A percentile compares a stretch with the other conserved stretches of the same genome.
Evolutionary conservation across 2,329 filamentous ascomycete genomes (phyloP).

Genomic region (Trichoderma koningiopsis): DNA sequence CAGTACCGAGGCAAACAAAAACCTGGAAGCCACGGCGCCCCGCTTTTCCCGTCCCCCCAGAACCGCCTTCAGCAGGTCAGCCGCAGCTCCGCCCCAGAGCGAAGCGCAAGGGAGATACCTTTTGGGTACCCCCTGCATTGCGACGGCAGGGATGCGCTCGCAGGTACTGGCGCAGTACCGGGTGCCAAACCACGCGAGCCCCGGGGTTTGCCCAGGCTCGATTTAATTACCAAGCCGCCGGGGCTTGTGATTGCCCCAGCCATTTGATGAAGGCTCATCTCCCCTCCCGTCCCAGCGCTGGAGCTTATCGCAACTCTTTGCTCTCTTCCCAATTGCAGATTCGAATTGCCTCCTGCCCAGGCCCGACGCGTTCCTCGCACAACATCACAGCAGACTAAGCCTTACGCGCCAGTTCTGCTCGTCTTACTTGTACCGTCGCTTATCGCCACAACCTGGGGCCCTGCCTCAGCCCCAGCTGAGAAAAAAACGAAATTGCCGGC

Average conservation of each 20-base stretch:
- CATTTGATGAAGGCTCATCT: slow-evolving; percentile 1
- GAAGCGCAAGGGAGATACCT: slow-evolving; percentile 13
- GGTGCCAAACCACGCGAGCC: slow-evolving; percentile 20
- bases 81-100: slow-evolving; percentile 20
- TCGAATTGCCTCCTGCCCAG: not conserved
- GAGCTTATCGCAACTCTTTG: slow-evolving; percentile 19
- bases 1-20: slow-evolving; percentile 23
- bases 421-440: slow-evolving; percentile 6
- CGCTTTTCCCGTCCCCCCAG: slow-evolving; percentile 17
- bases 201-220: slow-evolving; percentile 11
- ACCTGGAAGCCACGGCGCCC: not conserved
- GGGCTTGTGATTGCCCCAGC: slow-evolving; percentile 23
- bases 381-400: not conserved
- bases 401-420: not conserved
- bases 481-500: slow-evolving; percentile 7
- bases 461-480: slow-evolving; percentile 14
- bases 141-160: not conserved
- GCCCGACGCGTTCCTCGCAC: not conserved
- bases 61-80: slow-evolving; percentile 10
- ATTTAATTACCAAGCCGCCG: slow-evolving; percentile 22
- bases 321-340: not conserved
- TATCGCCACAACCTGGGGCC: slow-evolving; percentile 7
- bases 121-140: slow-evolving; percentile 13
- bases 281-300: not conserved
- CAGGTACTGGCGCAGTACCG: slow-evolving; percentile 4